Base-by-base conservation (phyloP, 257 asterid species). In the Salvia rosmarinus region DNA sequence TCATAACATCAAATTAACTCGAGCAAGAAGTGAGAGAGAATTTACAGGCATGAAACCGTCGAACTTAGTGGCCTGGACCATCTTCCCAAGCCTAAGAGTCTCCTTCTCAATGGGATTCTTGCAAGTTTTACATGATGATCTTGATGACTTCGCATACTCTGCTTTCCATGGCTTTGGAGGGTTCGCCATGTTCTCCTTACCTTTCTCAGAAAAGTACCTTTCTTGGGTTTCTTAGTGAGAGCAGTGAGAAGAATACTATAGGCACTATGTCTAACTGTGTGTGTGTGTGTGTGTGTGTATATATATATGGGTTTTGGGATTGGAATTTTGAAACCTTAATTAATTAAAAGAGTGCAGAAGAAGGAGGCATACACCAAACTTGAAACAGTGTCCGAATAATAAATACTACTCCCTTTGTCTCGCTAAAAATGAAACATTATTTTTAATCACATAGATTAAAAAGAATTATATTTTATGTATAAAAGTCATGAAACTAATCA, bases 41-140 rank as follows among this genome's bases (percentile, higher is more conserved):
- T 66, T 11, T 88, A 95, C 99, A 59, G 98, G 96, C 96, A 95
- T 89, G 76, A 91, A 77, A 39, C 99, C 98, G 80, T 95, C 99
- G 69, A 89, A 89, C 10, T 95, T 93, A 52, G 90, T 70, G 61
- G 97, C 82, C 75, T 91, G 95, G 51, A 95, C 96, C 98, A 95
- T 95, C 75, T 91, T 95, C 1, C 97, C 99, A 34, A 95, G 96
- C 83, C 99, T 83, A 42, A 95, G 83, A 7, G 16, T 76, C 80
- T 95, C 99, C 80, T 87, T 93, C 0, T 81, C 83, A 78, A 90
- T 90, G 68, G 82, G 55, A 3, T 0, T 76, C 83, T 82, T 89
- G 85, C 99, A 95, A 75, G 95, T 83, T 75, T 84, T 95, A 92
- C 99, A 95, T 50, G 96, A 87, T 0, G 98, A 84, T 80, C 98